These are phyloP conservation scores for Malus hybrid DNA, from an alignment of 331 rosid species.

Conservation along the genomic window DNA sequence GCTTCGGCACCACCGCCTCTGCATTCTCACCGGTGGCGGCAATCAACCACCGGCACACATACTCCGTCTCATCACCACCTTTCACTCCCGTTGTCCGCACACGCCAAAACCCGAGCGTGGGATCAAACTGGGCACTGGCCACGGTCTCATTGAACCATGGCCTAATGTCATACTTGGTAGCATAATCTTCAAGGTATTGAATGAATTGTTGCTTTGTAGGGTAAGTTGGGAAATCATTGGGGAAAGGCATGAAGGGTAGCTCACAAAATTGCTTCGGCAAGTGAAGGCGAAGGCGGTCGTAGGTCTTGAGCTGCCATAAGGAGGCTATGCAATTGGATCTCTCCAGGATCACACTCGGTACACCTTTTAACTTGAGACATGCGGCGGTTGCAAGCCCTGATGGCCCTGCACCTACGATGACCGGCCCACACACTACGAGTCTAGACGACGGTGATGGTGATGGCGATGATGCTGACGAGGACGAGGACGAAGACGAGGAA, in stretches of 20 bases:
- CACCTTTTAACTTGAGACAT: slow-evolving; percentile 41
- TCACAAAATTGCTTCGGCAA: slow-evolving; percentile 90
- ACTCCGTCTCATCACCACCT: slow-evolving; percentile 28
- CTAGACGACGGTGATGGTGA: not conserved
- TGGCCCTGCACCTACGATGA: slow-evolving; percentile 94
- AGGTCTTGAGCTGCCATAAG: slow-evolving; percentile 84
- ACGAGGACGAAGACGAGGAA: not conserved
- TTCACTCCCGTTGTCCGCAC: slow-evolving; percentile 21
- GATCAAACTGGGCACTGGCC: slow-evolving; percentile 46
- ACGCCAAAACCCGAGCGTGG: slow-evolving; percentile 55
- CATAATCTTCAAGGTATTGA: slow-evolving; percentile 51
- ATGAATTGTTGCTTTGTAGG: slow-evolving; percentile 84
- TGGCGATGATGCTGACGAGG: not conserved
- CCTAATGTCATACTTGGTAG: slow-evolving; percentile 35
- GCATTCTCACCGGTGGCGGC: slow-evolving; percentile 99
- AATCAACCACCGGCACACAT: slow-evolving; percentile 66
- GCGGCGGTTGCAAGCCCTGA: slow-evolving; percentile 92
- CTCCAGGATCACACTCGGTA: slow-evolving; percentile 57
- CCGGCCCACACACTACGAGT: slow-evolving; percentile 50
- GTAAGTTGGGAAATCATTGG: slow-evolving; percentile 66
- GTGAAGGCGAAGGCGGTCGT: slow-evolving; percentile 77
- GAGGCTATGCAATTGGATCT: slow-evolving; percentile 93
- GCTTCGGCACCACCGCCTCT: slow-evolving; percentile 69
- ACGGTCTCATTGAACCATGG: slow-evolving; percentile 69
- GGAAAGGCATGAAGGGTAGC: slow-evolving; percentile 68